Percentiles rank a stretch among this genome's conserved stretches.
These are phyloP conservation scores for Adansonia madagascariensis DNA, from an alignment of 441 rosid genomes.

Conservation along the genomic window DNA sequence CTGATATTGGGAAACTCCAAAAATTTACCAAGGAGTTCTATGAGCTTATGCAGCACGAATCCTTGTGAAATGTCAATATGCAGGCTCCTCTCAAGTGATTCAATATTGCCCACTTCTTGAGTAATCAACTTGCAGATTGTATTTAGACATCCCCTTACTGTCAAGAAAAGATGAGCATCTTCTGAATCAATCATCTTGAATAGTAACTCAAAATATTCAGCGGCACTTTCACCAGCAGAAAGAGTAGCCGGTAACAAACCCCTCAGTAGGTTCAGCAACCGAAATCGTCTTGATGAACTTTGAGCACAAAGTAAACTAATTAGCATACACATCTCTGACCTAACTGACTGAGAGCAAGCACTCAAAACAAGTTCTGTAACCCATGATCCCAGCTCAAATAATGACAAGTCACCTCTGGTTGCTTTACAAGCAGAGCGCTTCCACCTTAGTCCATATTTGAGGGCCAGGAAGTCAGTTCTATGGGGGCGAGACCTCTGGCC, in stretches of 20 bases:
- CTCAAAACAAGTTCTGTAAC: slow-evolving; percentile 96
- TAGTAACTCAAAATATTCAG: slow-evolving; percentile 95
- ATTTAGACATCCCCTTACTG: slow-evolving; percentile 87
- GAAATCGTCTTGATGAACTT: slow-evolving; percentile 83
- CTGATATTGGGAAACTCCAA: slow-evolving; percentile 91
- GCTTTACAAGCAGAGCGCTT: slow-evolving; percentile 69
- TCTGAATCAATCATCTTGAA: slow-evolving; percentile 91
- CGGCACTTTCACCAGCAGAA: slow-evolving; percentile 95
- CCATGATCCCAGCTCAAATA: slow-evolving; percentile 98
- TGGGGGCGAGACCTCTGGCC: slow-evolving; percentile 81
- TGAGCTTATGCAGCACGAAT: slow-evolving; percentile 95
- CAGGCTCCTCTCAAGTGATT: slow-evolving; percentile 93
- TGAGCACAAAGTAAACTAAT: slow-evolving; percentile 87
- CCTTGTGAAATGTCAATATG: slow-evolving; percentile 99
- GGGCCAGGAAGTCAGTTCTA: slow-evolving; percentile 82
- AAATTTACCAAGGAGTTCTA: slow-evolving; percentile 95
- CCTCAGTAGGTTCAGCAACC: slow-evolving; percentile 85
- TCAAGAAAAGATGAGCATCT: slow-evolving; percentile 95
- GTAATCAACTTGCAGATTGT: slow-evolving; percentile 85
- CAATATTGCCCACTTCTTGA: slow-evolving; percentile 90
- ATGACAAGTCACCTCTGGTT: slow-evolving; percentile 68
- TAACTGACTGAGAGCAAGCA: slow-evolving; percentile 98
- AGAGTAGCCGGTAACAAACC: slow-evolving; percentile 88
- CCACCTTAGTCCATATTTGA: slow-evolving; percentile 95
- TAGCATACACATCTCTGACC: slow-evolving; percentile 98